phyloP scores from a whole-genome alignment of 768 basidiomycete species.

The Hygrophorus russula region DNA sequence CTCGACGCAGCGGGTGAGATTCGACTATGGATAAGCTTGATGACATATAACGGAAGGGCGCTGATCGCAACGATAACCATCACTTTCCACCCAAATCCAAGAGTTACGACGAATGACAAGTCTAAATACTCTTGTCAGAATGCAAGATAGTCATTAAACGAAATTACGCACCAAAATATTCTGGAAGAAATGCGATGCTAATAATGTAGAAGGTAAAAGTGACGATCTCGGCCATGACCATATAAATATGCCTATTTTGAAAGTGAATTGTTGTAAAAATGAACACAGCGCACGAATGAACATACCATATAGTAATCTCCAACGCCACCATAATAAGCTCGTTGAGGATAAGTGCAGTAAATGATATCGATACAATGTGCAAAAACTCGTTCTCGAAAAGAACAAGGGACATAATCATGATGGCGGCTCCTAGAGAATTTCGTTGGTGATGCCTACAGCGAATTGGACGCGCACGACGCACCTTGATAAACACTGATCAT shows the following conservation, averaged over 20 bases:
- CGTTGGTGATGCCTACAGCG: background rate
- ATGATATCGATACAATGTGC: slow-evolving; percentile 97
- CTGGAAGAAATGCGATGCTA: slow-evolving; percentile 88
- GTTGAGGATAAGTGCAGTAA: slow-evolving; percentile 90
- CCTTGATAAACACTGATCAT: slow-evolving; percentile 99
- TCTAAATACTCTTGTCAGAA: slow-evolving; percentile 35
- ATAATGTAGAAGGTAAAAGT: slow-evolving; percentile 83
- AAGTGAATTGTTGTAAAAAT: background rate
- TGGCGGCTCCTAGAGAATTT: slow-evolving; percentile 66
- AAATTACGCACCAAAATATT: slow-evolving; percentile 73
- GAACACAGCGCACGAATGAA: slow-evolving; percentile 1
- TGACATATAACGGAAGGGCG: slow-evolving; percentile 81
- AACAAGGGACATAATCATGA: slow-evolving; percentile 96
- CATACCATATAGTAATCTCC: slow-evolving; percentile 93
- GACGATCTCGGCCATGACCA: slow-evolving; percentile 85
- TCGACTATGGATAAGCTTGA: slow-evolving; percentile 78
- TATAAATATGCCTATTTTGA: slow-evolving; percentile 97
- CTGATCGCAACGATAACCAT: slow-evolving; percentile 92
- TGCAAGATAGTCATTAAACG: background rate
- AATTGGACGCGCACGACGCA: slow-evolving; percentile 14
- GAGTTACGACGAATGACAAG: slow-evolving; percentile 82
- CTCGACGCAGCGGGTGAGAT: slow-evolving; percentile 89
- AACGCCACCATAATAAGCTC: slow-evolving; percentile 98
- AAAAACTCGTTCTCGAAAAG: slow-evolving; percentile 96
- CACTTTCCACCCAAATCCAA: slow-evolving; percentile 88